phyloP scores from a whole-genome alignment of 225 moss, liverwort and hornwort species.

The Straminergon stramineum region DNA sequence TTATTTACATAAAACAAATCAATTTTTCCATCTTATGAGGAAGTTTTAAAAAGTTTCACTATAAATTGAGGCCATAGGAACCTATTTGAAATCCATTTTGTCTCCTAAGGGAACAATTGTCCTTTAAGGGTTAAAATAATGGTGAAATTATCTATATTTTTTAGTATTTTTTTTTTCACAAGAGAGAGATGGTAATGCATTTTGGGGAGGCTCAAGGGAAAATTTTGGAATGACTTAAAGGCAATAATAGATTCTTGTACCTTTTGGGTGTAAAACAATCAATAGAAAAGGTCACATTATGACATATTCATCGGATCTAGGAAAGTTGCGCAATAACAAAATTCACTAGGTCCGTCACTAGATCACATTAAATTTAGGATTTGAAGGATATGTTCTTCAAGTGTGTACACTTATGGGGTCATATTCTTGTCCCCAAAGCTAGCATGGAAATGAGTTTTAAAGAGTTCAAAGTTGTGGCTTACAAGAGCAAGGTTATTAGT shows the following conservation, averaged over 20 bases:
- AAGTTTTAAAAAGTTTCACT: too few species aligned
- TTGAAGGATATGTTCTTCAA: neutral
- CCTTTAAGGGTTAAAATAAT: too few species aligned
- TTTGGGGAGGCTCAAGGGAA: neutral
- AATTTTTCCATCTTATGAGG: too few species aligned
- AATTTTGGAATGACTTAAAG: neutral
- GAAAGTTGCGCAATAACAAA: accelerated
- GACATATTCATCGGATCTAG: neutral
- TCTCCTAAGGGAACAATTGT: too few species aligned
- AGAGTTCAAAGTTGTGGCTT: neutral
- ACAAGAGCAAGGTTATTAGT: neutral
- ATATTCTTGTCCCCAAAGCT: neutral
- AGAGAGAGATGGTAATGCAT: neutral
- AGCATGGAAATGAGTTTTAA: neutral
- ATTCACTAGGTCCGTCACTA: accelerated
- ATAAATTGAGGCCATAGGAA: too few species aligned
- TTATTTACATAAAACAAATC: too few species aligned
- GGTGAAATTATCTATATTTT: too few species aligned
- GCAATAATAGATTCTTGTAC: neutral
- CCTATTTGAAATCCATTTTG: too few species aligned
- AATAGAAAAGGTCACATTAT: neutral
- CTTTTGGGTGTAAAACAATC: neutral
- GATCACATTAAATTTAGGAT: neutral
- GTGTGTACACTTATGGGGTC: accelerated
- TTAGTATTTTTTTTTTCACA: neutral